Percentiles rank a stretch among this genome's conserved stretches.
Evolutionary conservation across 495 filamentous ascomycete species (phyloP).

Genomic region (Echria macrotheca): DNA sequence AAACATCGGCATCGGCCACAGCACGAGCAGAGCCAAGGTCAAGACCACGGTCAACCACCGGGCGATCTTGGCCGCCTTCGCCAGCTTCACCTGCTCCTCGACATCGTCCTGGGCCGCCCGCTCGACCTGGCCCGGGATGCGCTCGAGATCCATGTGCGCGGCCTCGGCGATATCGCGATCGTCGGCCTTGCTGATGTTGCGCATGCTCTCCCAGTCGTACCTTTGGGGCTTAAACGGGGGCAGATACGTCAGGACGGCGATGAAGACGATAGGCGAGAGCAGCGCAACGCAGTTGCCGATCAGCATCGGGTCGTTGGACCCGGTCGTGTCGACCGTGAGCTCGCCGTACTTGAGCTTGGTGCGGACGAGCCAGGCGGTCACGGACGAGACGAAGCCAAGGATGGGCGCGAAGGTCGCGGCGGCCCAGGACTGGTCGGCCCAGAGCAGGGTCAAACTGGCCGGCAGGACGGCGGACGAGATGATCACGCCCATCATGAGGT

Average conservation of each 20-base stretch:
- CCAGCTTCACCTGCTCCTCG: conserved; percentile 3
- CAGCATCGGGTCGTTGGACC: conserved; percentile 72
- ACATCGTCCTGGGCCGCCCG: neutral
- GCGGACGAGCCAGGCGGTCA: conserved; percentile 69
- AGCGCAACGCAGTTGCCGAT: conserved; percentile 66
- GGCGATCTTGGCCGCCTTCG: conserved; percentile 10
- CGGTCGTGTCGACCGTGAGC: conserved; percentile 57
- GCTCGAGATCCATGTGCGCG: conserved; percentile 5
- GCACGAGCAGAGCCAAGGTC: conserved; percentile 1
- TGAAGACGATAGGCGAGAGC: conserved; percentile 65
- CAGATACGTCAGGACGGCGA: conserved; percentile 8
- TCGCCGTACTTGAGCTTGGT: conserved; percentile 56
- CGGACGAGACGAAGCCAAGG: conserved; percentile 55
- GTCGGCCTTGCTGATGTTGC: conserved; percentile 9
- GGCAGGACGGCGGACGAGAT: conserved; percentile 69
- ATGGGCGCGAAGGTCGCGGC: conserved; percentile 57
- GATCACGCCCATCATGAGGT: conserved; percentile 67
- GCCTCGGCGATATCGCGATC: conserved; percentile 7
- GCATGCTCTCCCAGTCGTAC: conserved; percentile 10
- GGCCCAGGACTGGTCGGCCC: conserved; percentile 61
- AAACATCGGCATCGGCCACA: conserved; percentile 14
- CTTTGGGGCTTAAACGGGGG: conserved; percentile 10
- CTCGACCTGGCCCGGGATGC: neutral
- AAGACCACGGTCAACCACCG: neutral
- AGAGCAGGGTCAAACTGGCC: conserved; percentile 62